phyloP scores from a whole-genome alignment of 352 stramenopile genomes.

The Phytophthora fragariaefolia region DNA sequence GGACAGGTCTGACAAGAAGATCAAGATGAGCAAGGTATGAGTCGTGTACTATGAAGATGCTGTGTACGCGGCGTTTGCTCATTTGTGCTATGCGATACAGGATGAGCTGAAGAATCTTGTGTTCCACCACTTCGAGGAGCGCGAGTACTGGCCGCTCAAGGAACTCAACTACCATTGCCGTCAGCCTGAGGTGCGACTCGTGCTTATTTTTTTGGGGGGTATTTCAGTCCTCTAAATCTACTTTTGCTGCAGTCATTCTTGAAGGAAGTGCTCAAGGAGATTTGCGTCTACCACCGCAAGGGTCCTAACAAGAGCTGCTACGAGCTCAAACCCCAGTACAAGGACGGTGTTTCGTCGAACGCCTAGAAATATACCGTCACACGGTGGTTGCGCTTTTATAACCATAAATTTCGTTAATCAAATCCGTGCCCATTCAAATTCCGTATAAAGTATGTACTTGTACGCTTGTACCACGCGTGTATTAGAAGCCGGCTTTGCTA shows the following conservation, averaged over 20 bases:
- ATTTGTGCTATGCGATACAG: constrained; percentile 33
- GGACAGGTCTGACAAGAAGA: constrained; percentile 85
- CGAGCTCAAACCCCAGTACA: constrained; percentile 90
- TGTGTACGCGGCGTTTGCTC: background rate
- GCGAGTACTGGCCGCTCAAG: constrained; percentile 89
- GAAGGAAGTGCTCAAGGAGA: constrained; percentile 90
- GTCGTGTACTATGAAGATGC: background rate
- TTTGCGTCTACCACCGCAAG: constrained; percentile 90
- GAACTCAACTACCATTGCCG: constrained; percentile 90
- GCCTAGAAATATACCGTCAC: too few species aligned
- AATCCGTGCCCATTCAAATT: too few species aligned
- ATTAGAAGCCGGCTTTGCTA: too few species aligned
- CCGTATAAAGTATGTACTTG: too few species aligned
- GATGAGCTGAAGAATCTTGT: constrained; percentile 90
- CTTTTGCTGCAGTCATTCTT: constrained; percentile 69
- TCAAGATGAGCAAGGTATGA: constrained; percentile 90
- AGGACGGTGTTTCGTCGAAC: constrained; percentile 63
- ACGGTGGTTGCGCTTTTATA: too few species aligned
- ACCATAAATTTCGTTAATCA: too few species aligned
- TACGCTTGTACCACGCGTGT: too few species aligned
- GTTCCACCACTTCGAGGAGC: constrained; percentile 89
- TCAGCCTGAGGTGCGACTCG: constrained; percentile 73
- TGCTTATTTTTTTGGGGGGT: background rate
- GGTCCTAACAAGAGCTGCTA: constrained; percentile 92
- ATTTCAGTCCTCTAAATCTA: background rate